Evolutionary conservation across 108 stramenopile species (phyloP).

Genomic region (Cylindrotheca fusiformis): DNA sequence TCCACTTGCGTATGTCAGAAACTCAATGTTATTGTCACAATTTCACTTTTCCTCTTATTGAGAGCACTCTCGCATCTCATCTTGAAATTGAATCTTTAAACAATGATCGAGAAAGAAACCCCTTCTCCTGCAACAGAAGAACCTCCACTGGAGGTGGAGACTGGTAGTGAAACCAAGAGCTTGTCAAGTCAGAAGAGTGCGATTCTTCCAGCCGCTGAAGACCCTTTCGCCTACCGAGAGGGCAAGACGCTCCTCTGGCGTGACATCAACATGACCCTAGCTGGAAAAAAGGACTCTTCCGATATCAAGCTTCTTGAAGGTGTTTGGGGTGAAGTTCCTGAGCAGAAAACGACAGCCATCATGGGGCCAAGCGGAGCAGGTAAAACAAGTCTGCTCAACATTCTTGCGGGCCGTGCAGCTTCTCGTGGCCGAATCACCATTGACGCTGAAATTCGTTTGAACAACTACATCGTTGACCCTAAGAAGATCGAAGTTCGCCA

Average conservation of each 20-base stretch:
- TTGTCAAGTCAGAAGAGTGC: no score
- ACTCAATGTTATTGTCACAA: no score
- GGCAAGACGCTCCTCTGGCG: slow-evolving; percentile 62
- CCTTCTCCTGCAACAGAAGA: no score
- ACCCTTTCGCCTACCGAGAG: slow-evolving; percentile 70
- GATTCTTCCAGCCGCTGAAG: no score
- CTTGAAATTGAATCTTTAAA: no score
- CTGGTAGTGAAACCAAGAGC: no score
- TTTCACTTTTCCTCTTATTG: no score
- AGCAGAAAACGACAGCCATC: slow-evolving; percentile 62
- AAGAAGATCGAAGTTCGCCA: slow-evolving; percentile 35
- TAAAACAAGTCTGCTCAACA: slow-evolving; percentile 82
- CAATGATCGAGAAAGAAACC: no score
- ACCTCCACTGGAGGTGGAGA: no score
- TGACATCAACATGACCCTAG: slow-evolving; percentile 67
- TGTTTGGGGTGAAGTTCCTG: slow-evolving; percentile 80
- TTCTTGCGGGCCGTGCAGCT: slow-evolving; percentile 64
- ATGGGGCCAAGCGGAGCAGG: slow-evolving; percentile 46
- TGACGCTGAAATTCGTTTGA: slow-evolving; percentile 58
- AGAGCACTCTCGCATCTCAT: no score
- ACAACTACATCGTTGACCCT: slow-evolving; percentile 49
- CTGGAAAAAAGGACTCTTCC: slow-evolving; percentile 9
- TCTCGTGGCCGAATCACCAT: slow-evolving; percentile 38
- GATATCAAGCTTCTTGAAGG: slow-evolving; percentile 46
- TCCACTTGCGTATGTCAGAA: no score